These are phyloP conservation scores for Boletellus ananas DNA, from an alignment of 768 basidiomycete species.

Conservation along the genomic window DNA sequence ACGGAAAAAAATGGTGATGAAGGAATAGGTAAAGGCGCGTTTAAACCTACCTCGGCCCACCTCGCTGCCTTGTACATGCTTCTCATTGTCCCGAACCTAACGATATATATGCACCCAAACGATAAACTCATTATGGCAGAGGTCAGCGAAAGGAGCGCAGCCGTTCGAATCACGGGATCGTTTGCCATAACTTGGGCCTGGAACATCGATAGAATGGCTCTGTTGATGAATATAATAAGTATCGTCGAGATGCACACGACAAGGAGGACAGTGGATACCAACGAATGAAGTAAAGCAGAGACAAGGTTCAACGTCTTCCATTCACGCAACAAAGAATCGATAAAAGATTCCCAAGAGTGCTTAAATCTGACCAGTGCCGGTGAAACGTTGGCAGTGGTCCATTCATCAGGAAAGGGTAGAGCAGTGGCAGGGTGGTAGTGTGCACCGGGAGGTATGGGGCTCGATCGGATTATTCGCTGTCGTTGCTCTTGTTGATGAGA, in stretches of 20 bases:
- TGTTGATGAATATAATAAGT: constrained; percentile 18
- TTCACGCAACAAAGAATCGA: constrained; percentile 64
- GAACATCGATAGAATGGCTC: constrained; percentile 68
- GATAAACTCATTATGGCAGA: constrained; percentile 68
- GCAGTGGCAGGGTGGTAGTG: constrained; percentile 16
- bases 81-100: constrained; percentile 69
- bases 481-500: constrained; percentile 14
- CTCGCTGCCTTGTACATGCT: constrained; percentile 66
- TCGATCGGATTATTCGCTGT: constrained; percentile 13
- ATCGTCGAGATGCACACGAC: not conserved
- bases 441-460: constrained; percentile 29
- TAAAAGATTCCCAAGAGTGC: constrained; percentile 64
- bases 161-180: constrained; percentile 60
- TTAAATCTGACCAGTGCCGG: constrained; percentile 65
- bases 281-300: constrained; percentile 58
- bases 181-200: constrained; percentile 48
- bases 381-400: constrained; percentile 48
- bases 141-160: constrained; percentile 60
- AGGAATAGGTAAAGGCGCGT: not conserved
- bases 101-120: constrained; percentile 71
- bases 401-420: constrained; percentile 52
- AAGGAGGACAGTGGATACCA: constrained; percentile 15
- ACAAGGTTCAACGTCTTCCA: constrained; percentile 78
- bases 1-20: not conserved
- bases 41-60: constrained; percentile 61